Base-by-base conservation (phyloP, 495 filamentous ascomycete genomes). In the Cladorrhinum samala region DNA sequence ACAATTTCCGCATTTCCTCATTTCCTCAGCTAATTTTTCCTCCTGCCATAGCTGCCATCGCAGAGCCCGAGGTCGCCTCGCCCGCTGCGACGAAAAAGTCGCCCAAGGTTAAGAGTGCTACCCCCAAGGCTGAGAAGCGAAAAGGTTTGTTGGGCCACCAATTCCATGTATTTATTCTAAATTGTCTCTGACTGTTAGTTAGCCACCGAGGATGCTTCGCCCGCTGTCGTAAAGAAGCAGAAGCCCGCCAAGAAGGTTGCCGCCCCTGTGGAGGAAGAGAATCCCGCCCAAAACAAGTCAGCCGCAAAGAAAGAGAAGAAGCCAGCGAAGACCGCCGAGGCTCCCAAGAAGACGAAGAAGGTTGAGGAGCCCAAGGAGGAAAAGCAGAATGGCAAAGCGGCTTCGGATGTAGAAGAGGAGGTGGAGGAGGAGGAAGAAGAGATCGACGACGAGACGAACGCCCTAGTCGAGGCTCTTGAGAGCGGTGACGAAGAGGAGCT, bases 391-490 rank as follows among this genome's bases (percentile, higher is more conserved):
- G 37, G 52, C 21, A 67, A 72, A 55, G 39, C 46, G 46, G 42
- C 54, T n/a, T 71, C 69, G 60, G 46, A 56, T 59, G 53, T 49
- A 41, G 46, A 52, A 18, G 49, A 47, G 7, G 43, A 42, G 3
- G 60, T 27, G 37, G 56, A 58, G 14, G 68, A 58, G 9, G 70
- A 73, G 13, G 49, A 68, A 3, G 73, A 70, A 16, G 75, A 78
- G 40, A 56, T 64, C 17, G 68, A 75, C 25, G 67, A 57, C 6
- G 56, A 75, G 21, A 68, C 70, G 79, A 56, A 81, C 73, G 59
- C 88, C 76, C 46, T 82, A 82, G 54, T 83, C 83, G 62, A 84
- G 76, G 59, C 87, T 17, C 89, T 96, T 62, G 90, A 95, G 67
- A 90, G 85, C 70, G 87, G 83, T 54, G 81, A 83, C 41, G 85